Conservation (phyloP, 2,329 filamentous ascomycete species). For the Alternaria sp. region DNA sequence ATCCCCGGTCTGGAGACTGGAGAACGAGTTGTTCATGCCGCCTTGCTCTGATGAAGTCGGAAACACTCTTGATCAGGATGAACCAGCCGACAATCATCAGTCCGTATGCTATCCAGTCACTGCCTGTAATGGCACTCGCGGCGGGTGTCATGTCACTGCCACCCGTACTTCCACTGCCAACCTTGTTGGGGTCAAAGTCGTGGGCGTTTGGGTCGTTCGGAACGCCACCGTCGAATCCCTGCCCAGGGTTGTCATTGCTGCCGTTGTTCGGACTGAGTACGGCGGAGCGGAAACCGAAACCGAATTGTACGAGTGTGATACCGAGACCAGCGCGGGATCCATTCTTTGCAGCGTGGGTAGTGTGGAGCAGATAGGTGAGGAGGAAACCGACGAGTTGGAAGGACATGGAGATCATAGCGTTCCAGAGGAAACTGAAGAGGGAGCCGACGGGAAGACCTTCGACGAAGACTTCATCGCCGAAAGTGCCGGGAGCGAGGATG, state of each 20-base stretch:
- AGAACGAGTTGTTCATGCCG: conserved; percentile 92
- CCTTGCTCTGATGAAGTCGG: conserved; percentile 86
- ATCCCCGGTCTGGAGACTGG: conserved; percentile 88
- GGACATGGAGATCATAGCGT: conserved; percentile 92
- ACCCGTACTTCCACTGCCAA: conserved; percentile 52
- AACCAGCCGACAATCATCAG: conserved; percentile 99
- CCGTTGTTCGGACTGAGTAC: conserved; percentile 44
- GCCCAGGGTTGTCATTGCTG: conserved; percentile 58
- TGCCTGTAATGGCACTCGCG: conserved; percentile 69
- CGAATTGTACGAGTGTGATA: conserved; percentile 94
- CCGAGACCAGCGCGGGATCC: conserved; percentile 93
- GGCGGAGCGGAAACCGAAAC: conserved; percentile 87
- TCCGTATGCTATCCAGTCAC: conserved; percentile 89
- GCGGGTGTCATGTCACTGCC: conserved; percentile 47
- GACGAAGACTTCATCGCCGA: conserved; percentile 94
- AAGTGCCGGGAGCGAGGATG: conserved; percentile 89
- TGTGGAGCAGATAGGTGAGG: conserved; percentile 96
- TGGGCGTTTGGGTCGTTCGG: conserved; percentile 91
- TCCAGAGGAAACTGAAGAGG: conserved; percentile 88
- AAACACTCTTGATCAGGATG: conserved; percentile 91
- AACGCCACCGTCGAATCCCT: conserved; percentile 62
- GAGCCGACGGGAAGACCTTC: conserved; percentile 94
- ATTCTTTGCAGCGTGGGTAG: conserved; percentile 97
- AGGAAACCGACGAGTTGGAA: conserved; percentile 98
- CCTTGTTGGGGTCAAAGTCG: conserved; percentile 79